Conservation (phyloP, 176 grass and related monocot species). For the Hordeum marinum region DNA sequence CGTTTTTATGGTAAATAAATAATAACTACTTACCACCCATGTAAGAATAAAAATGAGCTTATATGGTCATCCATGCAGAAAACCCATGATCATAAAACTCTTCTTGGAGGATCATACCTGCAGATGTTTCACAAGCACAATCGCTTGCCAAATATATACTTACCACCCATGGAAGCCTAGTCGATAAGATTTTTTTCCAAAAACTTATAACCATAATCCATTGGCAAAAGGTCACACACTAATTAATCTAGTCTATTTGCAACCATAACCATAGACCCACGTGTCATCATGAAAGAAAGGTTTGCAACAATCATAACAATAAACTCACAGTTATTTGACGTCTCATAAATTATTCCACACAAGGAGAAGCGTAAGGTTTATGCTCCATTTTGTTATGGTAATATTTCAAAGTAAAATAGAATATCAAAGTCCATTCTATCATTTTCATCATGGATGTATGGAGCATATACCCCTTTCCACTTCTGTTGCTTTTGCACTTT, state of each 20-base stretch:
- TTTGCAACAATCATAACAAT: background rate
- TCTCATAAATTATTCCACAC: background rate
- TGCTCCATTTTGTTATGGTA: background rate
- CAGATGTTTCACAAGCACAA: background rate
- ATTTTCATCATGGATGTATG: conserved; percentile 28
- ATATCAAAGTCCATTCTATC: background rate
- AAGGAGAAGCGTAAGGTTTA: background rate
- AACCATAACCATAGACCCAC: background rate
- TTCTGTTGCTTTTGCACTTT: background rate
- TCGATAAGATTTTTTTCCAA: background rate
- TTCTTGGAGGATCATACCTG: too few species aligned
- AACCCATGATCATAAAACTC: background rate
- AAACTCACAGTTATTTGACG: background rate
- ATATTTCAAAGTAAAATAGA: background rate
- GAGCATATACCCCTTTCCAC: conserved; percentile 9
- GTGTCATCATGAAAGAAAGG: background rate
- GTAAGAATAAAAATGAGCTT: background rate
- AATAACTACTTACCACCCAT: too few species aligned
- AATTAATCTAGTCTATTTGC: background rate
- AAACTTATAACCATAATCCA: background rate
- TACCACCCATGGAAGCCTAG: too few species aligned
- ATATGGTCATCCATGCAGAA: background rate
- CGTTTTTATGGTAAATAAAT: background rate
- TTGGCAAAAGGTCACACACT: background rate
- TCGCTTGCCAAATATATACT: too few species aligned